Conservation (phyloP, 495 filamentous ascomycete species). For the Glonium stellatum region DNA sequence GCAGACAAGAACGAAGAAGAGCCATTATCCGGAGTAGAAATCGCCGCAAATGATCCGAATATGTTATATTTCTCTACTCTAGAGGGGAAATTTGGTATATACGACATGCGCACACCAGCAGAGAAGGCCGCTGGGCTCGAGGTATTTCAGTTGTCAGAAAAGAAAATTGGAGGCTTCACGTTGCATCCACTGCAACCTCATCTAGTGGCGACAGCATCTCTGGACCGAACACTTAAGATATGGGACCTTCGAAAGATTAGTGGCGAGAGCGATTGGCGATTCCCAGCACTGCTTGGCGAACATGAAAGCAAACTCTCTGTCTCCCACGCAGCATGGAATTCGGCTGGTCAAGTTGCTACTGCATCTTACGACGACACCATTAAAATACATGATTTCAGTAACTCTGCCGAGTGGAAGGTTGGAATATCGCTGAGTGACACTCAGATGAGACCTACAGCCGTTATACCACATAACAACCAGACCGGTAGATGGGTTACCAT, state of each 20-base stretch:
- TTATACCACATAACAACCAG: conserved; percentile 88
- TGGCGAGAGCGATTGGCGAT: conserved; percentile 40
- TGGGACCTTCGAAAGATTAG: conserved; percentile 88
- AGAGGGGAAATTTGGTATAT: conserved; percentile 67
- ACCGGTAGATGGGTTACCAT: conserved; percentile 78
- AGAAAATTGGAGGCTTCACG: conserved; percentile 93
- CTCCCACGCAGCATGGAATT: conserved; percentile 82
- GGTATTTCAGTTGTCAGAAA: conserved; percentile 72
- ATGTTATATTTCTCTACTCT: conserved; percentile 82
- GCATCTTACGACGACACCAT: conserved; percentile 91
- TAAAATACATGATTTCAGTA: conserved; percentile 77
- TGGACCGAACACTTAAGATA: conserved; percentile 81
- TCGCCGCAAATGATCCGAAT: conserved; percentile 62
- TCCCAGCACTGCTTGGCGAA: conserved; percentile 67
- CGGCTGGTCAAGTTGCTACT: conserved; percentile 75
- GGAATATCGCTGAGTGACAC: conserved; percentile 52
- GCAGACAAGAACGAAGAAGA: conserved; percentile 59
- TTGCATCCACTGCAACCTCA: conserved; percentile 70
- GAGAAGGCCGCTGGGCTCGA: conserved; percentile 45
- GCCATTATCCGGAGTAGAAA: conserved; percentile 74
- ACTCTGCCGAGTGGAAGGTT: conserved; percentile 55
- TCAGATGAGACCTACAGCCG: conserved; percentile 60
- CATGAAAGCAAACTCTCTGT: conserved; percentile 79
- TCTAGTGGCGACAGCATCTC: conserved; percentile 80
- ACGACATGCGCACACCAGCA: conserved; percentile 60